Percentiles rank a stretch among this genome's conserved stretches.
Conservation (phyloP, 2,329 filamentous ascomycete species). For the Penicillium sp. region DNA sequence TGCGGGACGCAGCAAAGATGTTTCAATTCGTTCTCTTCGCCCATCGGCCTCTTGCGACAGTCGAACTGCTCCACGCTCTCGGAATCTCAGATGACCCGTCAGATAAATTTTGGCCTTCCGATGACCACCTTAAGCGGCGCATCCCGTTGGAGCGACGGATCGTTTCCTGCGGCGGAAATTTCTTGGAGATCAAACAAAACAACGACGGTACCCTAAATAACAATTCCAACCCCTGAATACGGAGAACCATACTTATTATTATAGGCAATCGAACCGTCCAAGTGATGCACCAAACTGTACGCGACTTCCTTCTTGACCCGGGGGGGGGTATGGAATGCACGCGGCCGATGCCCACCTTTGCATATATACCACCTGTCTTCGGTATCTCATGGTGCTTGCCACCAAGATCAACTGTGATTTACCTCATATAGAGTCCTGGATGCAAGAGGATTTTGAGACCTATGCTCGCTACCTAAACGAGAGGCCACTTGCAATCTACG, state of each 20-base stretch:
- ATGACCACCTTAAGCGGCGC: background rate
- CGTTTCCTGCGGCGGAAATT: slow-evolving; percentile 6
- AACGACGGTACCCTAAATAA: background rate
- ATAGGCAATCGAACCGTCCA: background rate
- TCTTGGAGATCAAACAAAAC: slow-evolving; percentile 7
- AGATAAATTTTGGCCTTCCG: background rate
- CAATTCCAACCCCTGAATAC: background rate
- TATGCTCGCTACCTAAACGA: too few species aligned
- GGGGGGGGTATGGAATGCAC: too few species aligned
- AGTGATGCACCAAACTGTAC: slow-evolving; percentile 14
- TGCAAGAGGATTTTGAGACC: too few species aligned
- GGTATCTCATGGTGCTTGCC: background rate
- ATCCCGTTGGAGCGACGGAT: background rate
- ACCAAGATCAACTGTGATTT: too few species aligned
- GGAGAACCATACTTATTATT: background rate
- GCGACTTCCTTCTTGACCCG: slow-evolving; percentile 2
- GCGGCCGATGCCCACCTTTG: background rate
- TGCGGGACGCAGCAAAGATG: slow-evolving; percentile 2
- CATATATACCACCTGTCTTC: background rate
- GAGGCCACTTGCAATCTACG: too few species aligned
- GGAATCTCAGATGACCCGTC: too few species aligned
- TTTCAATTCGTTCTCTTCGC: slow-evolving; percentile 11
- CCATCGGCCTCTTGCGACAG: background rate
- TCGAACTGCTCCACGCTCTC: background rate
- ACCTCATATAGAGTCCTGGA: too few species aligned